These are phyloP conservation scores for Pseudonitzschia delicatissima DNA, from an alignment of 108 stramenopile species.

Conservation along the genomic window DNA sequence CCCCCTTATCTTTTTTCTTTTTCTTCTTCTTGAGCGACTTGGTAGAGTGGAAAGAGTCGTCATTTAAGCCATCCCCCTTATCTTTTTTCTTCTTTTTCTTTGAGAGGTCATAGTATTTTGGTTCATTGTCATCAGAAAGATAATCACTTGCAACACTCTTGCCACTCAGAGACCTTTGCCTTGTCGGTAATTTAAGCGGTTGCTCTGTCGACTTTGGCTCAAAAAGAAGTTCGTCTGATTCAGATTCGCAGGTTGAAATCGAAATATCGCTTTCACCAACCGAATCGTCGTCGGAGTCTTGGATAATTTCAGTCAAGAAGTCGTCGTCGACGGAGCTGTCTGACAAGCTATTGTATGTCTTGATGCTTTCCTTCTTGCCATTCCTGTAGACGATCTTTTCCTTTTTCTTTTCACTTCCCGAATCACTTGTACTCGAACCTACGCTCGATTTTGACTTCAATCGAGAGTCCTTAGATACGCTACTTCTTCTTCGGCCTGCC, in stretches of 20 bases:
- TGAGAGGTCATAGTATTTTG: background rate
- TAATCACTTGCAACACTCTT: background rate
- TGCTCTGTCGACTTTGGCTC: background rate
- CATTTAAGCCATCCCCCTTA: background rate
- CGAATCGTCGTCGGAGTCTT: background rate
- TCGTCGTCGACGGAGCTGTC: background rate
- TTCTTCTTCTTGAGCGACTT: constrained; percentile 7
- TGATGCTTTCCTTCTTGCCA: background rate
- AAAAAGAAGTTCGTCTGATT: background rate
- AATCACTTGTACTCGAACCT: background rate
- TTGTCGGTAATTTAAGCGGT: background rate
- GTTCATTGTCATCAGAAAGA: background rate
- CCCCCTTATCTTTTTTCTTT: background rate
- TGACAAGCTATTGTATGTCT: background rate
- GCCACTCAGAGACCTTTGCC: background rate
- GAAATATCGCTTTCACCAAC: background rate
- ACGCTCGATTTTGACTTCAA: background rate
- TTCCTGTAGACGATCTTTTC: constrained; percentile 3
- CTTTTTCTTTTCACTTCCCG: background rate
- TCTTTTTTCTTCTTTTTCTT: constrained; percentile 15
- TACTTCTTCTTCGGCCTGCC: too few relatives aligned
- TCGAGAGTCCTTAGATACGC: too few relatives aligned
- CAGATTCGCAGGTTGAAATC: background rate
- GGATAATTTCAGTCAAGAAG: background rate
- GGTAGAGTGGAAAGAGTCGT: background rate